A percentile compares a stretch with the other conserved stretches of the same genome.
These are phyloP conservation scores for Malassezia slooffiae DNA, from an alignment of 1,284 basidiomycete genomes.

Conservation along the genomic window DNA sequence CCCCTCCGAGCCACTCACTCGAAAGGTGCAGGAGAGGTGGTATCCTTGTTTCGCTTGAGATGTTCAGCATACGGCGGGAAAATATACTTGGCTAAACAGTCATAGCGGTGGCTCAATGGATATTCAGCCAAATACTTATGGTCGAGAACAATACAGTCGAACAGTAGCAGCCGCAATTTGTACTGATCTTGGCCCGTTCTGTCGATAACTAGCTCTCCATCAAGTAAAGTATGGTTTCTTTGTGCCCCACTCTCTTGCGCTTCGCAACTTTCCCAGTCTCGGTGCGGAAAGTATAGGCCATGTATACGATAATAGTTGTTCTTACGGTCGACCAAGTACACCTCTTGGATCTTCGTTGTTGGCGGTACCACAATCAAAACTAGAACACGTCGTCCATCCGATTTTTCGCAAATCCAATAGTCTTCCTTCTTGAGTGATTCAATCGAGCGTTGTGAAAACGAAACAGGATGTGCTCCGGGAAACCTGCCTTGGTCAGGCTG, in stretches of 20 bases:
- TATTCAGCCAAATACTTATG: constrained; percentile 74
- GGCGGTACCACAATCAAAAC: constrained; percentile 61
- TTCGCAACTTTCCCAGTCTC: constrained; percentile 15
- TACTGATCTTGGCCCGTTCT: constrained; percentile 60
- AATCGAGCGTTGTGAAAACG: too few relatives aligned
- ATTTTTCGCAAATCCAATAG: constrained; percentile 99
- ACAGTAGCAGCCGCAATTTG: constrained; percentile 70
- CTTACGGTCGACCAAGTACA: constrained; percentile 76
- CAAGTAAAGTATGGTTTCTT: constrained; percentile 66
- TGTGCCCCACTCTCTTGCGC: constrained; percentile 28
- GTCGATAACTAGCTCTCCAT: constrained; percentile 90
- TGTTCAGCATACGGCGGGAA: constrained; percentile 67
- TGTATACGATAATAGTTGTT: constrained; percentile 66
- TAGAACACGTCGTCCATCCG: constrained; percentile 87
- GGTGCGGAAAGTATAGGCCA: constrained; percentile 64
- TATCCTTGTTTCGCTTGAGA: constrained; percentile 54
- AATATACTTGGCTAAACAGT: constrained; percentile 70
- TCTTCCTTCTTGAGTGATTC: too few relatives aligned
- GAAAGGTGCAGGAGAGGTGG: too few relatives aligned
- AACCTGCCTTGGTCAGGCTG: background rate
- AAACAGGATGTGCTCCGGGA: constrained; percentile 12
- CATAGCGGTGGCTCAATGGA: constrained; percentile 74
- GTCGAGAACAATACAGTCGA: constrained; percentile 83
- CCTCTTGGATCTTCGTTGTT: constrained; percentile 54
- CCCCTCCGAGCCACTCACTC: too few relatives aligned